Evolutionary conservation across 805 yeast genomes (phyloP), one percentile per base, ranked within the genome.

Genomic region (Candida sanyiensis): DNA sequence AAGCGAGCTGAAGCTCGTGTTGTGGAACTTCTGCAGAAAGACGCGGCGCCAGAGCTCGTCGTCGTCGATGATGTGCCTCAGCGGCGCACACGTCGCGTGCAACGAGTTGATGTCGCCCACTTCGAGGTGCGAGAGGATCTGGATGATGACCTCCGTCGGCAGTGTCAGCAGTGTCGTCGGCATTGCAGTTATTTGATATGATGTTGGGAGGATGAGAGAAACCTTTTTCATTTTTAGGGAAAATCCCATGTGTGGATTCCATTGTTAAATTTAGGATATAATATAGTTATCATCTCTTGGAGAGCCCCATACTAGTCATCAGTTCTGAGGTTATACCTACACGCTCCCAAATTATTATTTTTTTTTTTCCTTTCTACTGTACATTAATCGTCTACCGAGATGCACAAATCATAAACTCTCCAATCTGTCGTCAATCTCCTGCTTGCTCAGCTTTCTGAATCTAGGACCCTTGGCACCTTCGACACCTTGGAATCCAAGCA

Each of bases 341-440:
- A n/a, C n/a, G n/a, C n/a, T n/a, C n/a, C n/a, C n/a, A n/a, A n/a
- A n/a, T n/a, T n/a, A n/a, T n/a, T n/a, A n/a, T n/a, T n/a, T n/a
- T n/a, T n/a, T n/a, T n/a, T n/a, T n/a, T n/a, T n/a, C n/a, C n/a
- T 34, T 24, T 9, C 7, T 32, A 17, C 32, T 28, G 32, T 28
- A 28, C 32, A 28, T 28, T 28, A 28, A 6, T 15, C 12, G 7
- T 29, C 25, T 21, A 30, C 13, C 24, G 22, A 20, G 13, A 27
- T 24, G 18, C 27, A n/a, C n/a, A n/a, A n/a, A 31, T 62, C 70
- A 89, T 66, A 90, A 74, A 45, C 96, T 87, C 52, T 88, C 96
- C 55, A 93, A 72, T 65, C 97, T 80, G 67, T 93, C 99, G 63
- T 89, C 86, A 56, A 93, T 85, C 67, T 93, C 98, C 64, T 89